A percentile compares a stretch with the other conserved stretches of the same genome.
Conservation (phyloP, 148 eudicot species). For the Amaranthus cruentus region DNA sequence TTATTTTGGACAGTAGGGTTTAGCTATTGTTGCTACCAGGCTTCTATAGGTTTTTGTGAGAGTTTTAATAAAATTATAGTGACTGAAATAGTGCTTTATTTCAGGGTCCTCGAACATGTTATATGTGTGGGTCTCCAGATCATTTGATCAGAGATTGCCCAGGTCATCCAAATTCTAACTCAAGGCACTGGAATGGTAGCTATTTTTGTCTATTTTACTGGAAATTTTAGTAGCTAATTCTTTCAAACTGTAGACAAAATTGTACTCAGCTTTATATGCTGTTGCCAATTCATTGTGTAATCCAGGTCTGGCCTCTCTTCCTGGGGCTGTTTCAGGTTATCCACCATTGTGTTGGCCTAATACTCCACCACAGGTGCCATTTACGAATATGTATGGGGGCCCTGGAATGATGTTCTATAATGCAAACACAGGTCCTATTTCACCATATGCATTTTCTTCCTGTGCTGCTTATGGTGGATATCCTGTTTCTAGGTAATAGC, state of each 20-base stretch:
- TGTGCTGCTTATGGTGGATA: slow-evolving; percentile 40
- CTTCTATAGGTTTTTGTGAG: neutral
- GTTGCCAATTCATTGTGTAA: slow-evolving; percentile 13
- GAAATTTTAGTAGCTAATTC: neutral
- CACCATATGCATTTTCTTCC: slow-evolving; percentile 41
- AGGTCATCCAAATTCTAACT: slow-evolving; percentile 32
- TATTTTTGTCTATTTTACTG: neutral
- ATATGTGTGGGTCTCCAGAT: slow-evolving; percentile 63
- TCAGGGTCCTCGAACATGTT: slow-evolving; percentile 58
- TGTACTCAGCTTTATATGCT: slow-evolving; percentile 2
- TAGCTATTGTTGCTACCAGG: neutral
- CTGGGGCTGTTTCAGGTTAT: slow-evolving; percentile 43
- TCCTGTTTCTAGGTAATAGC: slow-evolving; percentile 44
- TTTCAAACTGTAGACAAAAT: neutral
- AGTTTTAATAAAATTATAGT: neutral
- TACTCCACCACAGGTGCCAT: slow-evolving; percentile 37
- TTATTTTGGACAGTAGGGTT: neutral
- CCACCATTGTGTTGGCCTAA: slow-evolving; percentile 53
- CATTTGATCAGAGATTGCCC: slow-evolving; percentile 75
- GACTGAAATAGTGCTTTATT: slow-evolving; percentile 6
- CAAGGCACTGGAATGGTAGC: slow-evolving; percentile 31
- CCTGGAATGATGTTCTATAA: slow-evolving; percentile 55
- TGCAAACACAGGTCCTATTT: slow-evolving; percentile 37
- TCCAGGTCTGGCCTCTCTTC: slow-evolving; percentile 38
- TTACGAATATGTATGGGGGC: slow-evolving; percentile 40